Evolutionary conservation across 768 basidiomycete genomes (phyloP), one percentile per base, ranked within the genome.

Genomic region (Mycena galericulata): DNA sequence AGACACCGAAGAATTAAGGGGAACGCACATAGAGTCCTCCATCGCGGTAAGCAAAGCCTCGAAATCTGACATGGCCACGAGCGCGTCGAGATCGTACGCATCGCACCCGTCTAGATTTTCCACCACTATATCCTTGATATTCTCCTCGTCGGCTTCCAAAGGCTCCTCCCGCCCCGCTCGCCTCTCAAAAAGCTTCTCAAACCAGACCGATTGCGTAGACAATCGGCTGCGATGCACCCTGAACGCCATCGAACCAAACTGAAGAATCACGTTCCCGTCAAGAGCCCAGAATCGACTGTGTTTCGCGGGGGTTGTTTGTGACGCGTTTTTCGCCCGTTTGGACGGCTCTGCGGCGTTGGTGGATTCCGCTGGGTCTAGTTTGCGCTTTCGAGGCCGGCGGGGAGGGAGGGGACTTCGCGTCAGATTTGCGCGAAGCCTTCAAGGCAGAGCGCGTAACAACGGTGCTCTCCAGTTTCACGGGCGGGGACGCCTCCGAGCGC

Each of bases 201-300:
- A 77, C 75, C 74, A 76, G 4, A 40, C 34, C 10, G 76, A 77
- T 50, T 76, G 64, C 20, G 59, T 49, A 0, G 73, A 65, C 1
- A 79, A 53, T 4, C 76, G 73, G 36, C 76, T 77, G 1, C 73
- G 70, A 34, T 76, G 77, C 3, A 76, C 34, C 54, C 72, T 77
- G 59, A 73, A 72, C 2, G 69, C 59, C 50, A 58, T 72, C 27
- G 17, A 17, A 3, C 58, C 74, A 41, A 78, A 74, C 46, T 75
- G 73, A 2, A 78, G 32, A 20, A 76, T 65, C 14, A 77, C 55
- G 38, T 74, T 76, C 20, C 76, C 76, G 47, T 78, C 77, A 1
- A 69, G 58, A 5, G 62, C 53, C 75, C 75, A 78, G 54, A 76
- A 73, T 0, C 47, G 65, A 7, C 67, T 46, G 67, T 77, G 71